These are phyloP conservation scores for Dioscorea zingiberensis DNA, from an alignment of 106 monocot species.

Conservation along the genomic window DNA sequence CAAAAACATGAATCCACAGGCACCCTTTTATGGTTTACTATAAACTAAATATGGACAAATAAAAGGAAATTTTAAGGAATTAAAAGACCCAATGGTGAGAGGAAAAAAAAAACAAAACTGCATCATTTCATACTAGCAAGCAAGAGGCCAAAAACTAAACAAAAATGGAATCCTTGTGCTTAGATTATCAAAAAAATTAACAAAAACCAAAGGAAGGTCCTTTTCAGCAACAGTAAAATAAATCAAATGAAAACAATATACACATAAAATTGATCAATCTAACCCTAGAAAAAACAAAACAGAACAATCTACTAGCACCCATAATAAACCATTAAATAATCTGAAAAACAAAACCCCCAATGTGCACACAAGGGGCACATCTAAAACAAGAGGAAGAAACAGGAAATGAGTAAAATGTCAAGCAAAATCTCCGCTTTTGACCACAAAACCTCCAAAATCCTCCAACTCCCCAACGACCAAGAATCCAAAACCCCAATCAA, in stretches of 20 bases:
- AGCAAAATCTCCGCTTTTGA: not conserved
- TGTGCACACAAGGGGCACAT: not conserved
- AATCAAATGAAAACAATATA: too few relatives aligned
- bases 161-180: too few relatives aligned
- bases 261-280: too few relatives aligned
- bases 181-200: too few relatives aligned
- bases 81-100: too few relatives aligned
- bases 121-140: too few relatives aligned
- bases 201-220: too few relatives aligned
- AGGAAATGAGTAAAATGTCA: not conserved
- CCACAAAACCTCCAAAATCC: not conserved
- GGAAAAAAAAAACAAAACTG: not conserved
- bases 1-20: not conserved
- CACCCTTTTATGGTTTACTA: not conserved
- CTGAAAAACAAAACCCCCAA: not conserved
- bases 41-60: not conserved
- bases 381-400: not conserved
- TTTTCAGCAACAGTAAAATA: too few relatives aligned
- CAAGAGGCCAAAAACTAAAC: too few relatives aligned
- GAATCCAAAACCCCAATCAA: not conserved
- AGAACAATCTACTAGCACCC: not conserved
- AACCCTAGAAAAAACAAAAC: too few relatives aligned
- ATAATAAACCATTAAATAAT: not conserved
- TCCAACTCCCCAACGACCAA: not conserved
- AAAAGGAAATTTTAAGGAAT: too few relatives aligned